Evolutionary conservation across 441 rosid genomes (phyloP), one percentile per base, ranked within the genome.

Genomic region (Populus hybrid): DNA sequence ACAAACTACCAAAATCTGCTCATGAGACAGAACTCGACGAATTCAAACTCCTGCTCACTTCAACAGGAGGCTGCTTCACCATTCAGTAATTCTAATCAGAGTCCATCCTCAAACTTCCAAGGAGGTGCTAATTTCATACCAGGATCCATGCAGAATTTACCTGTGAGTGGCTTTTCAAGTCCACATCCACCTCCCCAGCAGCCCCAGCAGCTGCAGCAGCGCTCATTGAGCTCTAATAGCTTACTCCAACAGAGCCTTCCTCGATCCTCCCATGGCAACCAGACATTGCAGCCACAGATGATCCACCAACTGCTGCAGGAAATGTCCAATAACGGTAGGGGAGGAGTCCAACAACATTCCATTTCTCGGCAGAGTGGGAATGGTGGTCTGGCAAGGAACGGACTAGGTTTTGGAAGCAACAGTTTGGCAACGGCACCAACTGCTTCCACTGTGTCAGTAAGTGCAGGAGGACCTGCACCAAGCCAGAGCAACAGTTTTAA

Each of bases 1-100:
- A 83, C 91, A 72, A 92, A 88, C 85, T 93, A 93, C 88, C 96
- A 94, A 82, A 88, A 87, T 83, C 63, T 91, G 84, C 87, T 93
- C 30, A 86, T 84, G 91, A 88, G 96, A 86, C 98, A 92, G 84
- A 96, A 89, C 83, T 92, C 95, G 3, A 87, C 91, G 86, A 90
- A 86, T 83, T 87, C 93, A 64, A 95, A 88, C 74, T 78, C 88
- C 10, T 87, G 76, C 83, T 80, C 92, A 1, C 83, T 81, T 81
- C 95, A 89, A 65, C 98, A 86, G 78, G 98, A 89, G 66, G 83
- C 88, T 12, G 79, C 91, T 23, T 85, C 93, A 67, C 80, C 89
- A 69, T 82, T 86, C 79, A 83, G 79, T 81, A 90, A 84, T 82
- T 75, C 90, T 79, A 88, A 78, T 79, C 91, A 86, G 76, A 88